Conservation (phyloP, 2,329 filamentous ascomycete species). For the Fusarium sp. region DNA sequence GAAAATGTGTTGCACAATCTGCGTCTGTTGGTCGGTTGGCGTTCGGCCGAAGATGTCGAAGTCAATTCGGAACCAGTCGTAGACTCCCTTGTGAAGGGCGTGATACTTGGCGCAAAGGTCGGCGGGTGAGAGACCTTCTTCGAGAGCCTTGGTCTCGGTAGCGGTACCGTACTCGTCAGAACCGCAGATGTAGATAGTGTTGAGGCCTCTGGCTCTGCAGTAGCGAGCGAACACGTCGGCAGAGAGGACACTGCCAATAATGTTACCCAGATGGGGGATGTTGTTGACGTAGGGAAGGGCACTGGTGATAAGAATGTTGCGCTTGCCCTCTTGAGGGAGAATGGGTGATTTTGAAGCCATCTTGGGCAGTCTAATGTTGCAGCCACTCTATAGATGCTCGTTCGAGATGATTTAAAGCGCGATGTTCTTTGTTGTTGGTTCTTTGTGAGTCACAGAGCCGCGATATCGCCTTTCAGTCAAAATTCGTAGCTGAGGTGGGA, state of each 20-base stretch:
- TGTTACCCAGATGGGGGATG: constrained; percentile 87
- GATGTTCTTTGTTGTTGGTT: constrained; percentile 8
- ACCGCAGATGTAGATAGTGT: constrained; percentile 87
- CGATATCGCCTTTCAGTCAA: constrained; percentile 42
- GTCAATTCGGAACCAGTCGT: constrained; percentile 94
- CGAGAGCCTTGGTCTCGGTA: constrained; percentile 94
- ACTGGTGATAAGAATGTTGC: constrained; percentile 90
- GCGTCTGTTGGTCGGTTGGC: constrained; percentile 87
- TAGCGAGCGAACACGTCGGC: constrained; percentile 89
- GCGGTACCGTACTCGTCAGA: constrained; percentile 96
- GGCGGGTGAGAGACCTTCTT: constrained; percentile 84
- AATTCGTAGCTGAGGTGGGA: constrained; percentile 40
- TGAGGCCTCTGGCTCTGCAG: constrained; percentile 82
- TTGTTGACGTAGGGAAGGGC: constrained; percentile 86
- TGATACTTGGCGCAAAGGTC: constrained; percentile 95
- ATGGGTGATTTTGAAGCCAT: constrained; percentile 57
- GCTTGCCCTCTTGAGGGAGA: constrained; percentile 77
- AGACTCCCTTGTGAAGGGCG: constrained; percentile 88
- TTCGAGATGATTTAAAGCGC: not conserved
- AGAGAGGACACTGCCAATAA: constrained; percentile 87
- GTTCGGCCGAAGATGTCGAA: constrained; percentile 97
- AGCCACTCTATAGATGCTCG: constrained; percentile 3
- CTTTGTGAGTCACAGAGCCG: constrained; percentile 45
- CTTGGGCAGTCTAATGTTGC: constrained; percentile 22
- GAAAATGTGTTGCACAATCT: constrained; percentile 95